These are phyloP conservation scores for Bryoglossum gracile DNA, from an alignment of 495 filamentous ascomycete genomes.

Conservation along the genomic window DNA sequence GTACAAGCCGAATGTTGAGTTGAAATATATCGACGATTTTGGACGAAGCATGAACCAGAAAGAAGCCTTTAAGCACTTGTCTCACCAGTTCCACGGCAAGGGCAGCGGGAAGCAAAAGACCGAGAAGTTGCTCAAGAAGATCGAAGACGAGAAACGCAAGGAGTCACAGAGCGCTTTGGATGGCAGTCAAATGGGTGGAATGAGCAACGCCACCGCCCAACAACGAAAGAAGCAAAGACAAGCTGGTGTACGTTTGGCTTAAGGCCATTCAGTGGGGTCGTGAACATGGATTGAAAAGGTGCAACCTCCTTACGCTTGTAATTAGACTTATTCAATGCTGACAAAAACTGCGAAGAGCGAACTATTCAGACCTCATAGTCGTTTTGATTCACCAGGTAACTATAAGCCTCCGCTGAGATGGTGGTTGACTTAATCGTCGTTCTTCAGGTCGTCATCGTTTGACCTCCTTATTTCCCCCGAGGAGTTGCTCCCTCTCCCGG, in stretches of 20 bases:
- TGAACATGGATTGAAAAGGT: conserved; percentile 23
- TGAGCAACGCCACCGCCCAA: conserved; percentile 69
- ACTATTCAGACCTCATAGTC: no score
- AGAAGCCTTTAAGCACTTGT: conserved; percentile 92
- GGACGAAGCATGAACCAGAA: conserved; percentile 82
- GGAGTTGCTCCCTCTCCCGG: no score
- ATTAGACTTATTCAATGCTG: conserved; percentile 25
- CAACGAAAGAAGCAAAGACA: conserved; percentile 77
- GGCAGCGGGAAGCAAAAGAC: conserved; percentile 97
- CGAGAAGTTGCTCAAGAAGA: conserved; percentile 93
- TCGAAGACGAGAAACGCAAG: conserved; percentile 86
- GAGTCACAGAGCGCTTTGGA: conserved; percentile 76
- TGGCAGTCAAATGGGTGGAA: conserved; percentile 72
- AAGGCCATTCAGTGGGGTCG: conserved; percentile 8
- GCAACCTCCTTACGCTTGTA: conserved; percentile 27
- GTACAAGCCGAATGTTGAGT: conserved; percentile 83
- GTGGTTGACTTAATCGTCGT: no score
- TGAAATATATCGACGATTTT: conserved; percentile 83
- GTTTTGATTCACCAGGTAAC: no score
- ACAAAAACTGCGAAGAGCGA: conserved; percentile 17
- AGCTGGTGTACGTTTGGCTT: conserved; percentile 82
- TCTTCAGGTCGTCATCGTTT: no score
- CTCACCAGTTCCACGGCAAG: conserved; percentile 97
- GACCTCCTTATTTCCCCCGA: no score
- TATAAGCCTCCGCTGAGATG: no score